phyloP scores from a whole-genome alignment of 1,284 basidiomycete genomes.

The Xerocomus nothofagi region DNA sequence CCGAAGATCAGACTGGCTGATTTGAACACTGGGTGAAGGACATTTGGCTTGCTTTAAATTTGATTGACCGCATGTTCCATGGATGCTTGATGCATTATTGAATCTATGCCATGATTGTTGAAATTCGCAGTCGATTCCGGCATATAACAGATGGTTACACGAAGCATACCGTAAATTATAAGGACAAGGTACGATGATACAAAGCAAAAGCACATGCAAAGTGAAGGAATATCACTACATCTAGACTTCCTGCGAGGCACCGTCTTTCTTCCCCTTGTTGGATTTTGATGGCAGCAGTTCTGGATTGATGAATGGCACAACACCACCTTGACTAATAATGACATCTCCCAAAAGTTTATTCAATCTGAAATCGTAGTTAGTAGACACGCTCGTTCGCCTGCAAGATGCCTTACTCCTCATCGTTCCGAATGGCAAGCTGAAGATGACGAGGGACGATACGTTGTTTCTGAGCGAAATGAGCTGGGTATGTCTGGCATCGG shows the following conservation, averaged over 20 bases:
- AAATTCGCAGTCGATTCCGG: not conserved
- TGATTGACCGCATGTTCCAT: not conserved
- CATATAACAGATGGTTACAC: slow-evolving; percentile 19
- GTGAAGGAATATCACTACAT: not conserved
- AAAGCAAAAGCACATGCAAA: slow-evolving; percentile 18
- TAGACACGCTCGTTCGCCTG: not conserved
- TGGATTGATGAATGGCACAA: slow-evolving; percentile 60
- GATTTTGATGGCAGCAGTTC: slow-evolving; percentile 68
- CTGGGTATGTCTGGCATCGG: too few species aligned
- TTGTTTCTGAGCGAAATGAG: slow-evolving; percentile 47
- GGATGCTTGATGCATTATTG: not conserved
- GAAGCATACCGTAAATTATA: slow-evolving; percentile 36
- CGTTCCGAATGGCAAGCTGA: slow-evolving; percentile 84
- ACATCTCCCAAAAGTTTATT: slow-evolving; percentile 76
- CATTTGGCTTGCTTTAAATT: not conserved
- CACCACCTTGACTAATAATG: slow-evolving; percentile 84
- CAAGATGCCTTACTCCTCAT: slow-evolving; percentile 59
- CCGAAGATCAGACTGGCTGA: not conserved
- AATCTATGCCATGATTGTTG: not conserved
- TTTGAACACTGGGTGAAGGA: not conserved
- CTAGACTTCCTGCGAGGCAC: slow-evolving; percentile 39
- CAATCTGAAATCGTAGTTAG: slow-evolving; percentile 41
- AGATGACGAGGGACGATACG: slow-evolving; percentile 85
- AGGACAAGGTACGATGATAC: slow-evolving; percentile 25
- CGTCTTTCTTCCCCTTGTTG: slow-evolving; percentile 54